Conservation (phyloP, 768 basidiomycete genomes). For the Leccinum olivaceopallidum region DNA sequence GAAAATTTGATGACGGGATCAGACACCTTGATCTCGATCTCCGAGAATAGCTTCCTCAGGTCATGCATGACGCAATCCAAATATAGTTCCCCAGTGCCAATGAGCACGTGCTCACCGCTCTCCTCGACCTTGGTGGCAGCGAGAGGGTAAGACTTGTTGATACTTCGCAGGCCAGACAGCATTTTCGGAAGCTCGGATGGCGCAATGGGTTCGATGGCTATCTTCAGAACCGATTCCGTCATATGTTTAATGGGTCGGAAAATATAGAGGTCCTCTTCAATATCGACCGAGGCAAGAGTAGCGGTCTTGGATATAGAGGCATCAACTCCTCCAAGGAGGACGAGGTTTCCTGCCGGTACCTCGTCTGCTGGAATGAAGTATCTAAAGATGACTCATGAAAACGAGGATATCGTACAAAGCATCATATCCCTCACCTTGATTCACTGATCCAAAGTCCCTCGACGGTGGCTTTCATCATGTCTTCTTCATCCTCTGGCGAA, state of each 20-base stretch:
- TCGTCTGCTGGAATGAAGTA: constrained; percentile 91
- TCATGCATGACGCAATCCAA: constrained; percentile 98
- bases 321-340: constrained; percentile 91
- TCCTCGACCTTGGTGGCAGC: constrained; percentile 96
- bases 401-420: background rate
- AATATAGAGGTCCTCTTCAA: constrained; percentile 88
- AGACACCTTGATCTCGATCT: constrained; percentile 99
- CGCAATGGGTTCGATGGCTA: constrained; percentile 97
- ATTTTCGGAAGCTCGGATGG: constrained; percentile 99
- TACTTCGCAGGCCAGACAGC: constrained; percentile 92
- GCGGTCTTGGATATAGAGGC: constrained; percentile 95
- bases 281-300: constrained; percentile 71
- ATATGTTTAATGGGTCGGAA: constrained; percentile 97
- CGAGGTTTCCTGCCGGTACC: constrained; percentile 88
- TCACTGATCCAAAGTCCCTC: constrained; percentile 92
- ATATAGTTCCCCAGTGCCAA: constrained; percentile 97
- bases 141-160: constrained; percentile 98
- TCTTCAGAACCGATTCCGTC: constrained; percentile 95
- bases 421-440: constrained; percentile 60
- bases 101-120: constrained; percentile 94
- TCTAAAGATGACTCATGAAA: constrained; percentile 40
- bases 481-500: constrained; percentile 98
- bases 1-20: constrained; percentile 98
- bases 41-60: constrained; percentile 85
- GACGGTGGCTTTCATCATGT: constrained; percentile 83